Conservation (phyloP, 75 land plant species). For the Azolla pinnata region DNA sequence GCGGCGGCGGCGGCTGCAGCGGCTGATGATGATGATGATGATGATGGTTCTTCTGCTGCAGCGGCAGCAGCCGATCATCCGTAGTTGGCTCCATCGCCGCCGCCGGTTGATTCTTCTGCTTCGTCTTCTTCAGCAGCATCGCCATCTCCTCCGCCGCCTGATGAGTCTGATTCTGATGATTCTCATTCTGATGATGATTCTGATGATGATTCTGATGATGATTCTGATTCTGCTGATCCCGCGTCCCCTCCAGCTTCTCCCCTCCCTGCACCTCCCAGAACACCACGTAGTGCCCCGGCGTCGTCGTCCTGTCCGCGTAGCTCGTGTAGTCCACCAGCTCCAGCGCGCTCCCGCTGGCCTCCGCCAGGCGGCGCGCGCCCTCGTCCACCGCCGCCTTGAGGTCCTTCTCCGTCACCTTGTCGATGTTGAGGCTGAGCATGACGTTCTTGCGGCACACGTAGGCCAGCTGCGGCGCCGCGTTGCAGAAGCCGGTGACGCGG, state of each 20-base stretch:
- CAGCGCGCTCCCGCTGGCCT: neutral
- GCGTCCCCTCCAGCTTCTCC: conserved; percentile 9
- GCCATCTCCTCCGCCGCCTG: too few species aligned
- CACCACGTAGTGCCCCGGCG: conserved; percentile 34
- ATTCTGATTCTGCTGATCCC: conserved; percentile 26
- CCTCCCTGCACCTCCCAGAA: conserved; percentile 17
- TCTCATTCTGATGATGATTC: too few species aligned
- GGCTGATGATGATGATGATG: too few species aligned
- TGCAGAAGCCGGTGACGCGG: conserved; percentile 23
- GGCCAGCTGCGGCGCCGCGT: conserved; percentile 15
- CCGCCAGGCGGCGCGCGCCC: conserved; percentile 6
- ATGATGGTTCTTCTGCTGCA: too few species aligned
- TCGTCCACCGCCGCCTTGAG: conserved; percentile 13
- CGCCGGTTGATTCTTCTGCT: too few species aligned
- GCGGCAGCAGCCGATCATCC: too few species aligned
- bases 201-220: too few species aligned
- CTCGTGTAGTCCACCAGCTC: conserved; percentile 29
- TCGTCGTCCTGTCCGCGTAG: conserved; percentile 22
- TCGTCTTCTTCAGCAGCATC: too few species aligned
- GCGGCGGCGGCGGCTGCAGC: too few species aligned
- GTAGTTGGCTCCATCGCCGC: too few species aligned
- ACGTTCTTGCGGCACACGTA: conserved; percentile 23
- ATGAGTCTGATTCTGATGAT: too few species aligned
- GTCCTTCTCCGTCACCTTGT: conserved; percentile 13
- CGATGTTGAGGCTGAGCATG: conserved; percentile 13